A percentile compares a stretch with the other conserved stretches of the same genome.
These are phyloP conservation scores for Amylostereum areolatum DNA, from an alignment of 1,284 basidiomycete genomes.

Conservation along the genomic window DNA sequence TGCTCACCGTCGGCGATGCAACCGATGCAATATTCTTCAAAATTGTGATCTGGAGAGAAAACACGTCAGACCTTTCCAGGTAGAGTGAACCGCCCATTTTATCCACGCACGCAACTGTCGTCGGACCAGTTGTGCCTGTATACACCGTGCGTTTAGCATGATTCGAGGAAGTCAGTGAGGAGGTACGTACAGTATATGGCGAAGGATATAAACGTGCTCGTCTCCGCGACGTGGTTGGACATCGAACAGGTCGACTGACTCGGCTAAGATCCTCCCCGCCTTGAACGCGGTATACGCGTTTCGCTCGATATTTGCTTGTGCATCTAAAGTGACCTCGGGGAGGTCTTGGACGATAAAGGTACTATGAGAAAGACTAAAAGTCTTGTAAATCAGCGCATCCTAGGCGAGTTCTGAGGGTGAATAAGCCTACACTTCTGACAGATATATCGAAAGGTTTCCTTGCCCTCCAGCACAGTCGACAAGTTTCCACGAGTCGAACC, in stretches of 20 bases:
- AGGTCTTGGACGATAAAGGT: constrained; percentile 11
- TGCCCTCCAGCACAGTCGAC: constrained; percentile 15
- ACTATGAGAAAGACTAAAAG: constrained; percentile 9
- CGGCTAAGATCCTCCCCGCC: constrained; percentile 4
- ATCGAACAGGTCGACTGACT: constrained; percentile 13
- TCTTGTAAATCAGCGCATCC: neutral
- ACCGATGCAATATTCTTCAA: constrained; percentile 6
- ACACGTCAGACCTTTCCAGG: neutral
- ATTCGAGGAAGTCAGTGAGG: no score
- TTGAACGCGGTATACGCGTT: neutral
- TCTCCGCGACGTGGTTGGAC: constrained; percentile 9
- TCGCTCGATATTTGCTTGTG: constrained; percentile 5
- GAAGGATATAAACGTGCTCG: constrained; percentile 10
- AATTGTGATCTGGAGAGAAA: constrained; percentile 7
- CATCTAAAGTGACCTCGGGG: constrained; percentile 9
- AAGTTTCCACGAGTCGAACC: constrained; percentile 5
- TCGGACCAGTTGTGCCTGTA: constrained; percentile 13
- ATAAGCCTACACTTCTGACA: constrained; percentile 10
- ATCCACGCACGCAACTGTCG: constrained; percentile 8
- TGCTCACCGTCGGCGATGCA: constrained; percentile 6
- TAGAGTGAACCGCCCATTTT: neutral
- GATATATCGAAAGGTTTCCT: constrained; percentile 12
- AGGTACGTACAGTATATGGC: constrained; percentile 14
- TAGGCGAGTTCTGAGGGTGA: neutral
- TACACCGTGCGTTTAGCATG: neutral